A percentile compares a stretch with the other conserved stretches of the same genome.
Evolutionary conservation across 2,329 filamentous ascomycete genomes (phyloP).

Genomic region (Neonectria hederae): DNA sequence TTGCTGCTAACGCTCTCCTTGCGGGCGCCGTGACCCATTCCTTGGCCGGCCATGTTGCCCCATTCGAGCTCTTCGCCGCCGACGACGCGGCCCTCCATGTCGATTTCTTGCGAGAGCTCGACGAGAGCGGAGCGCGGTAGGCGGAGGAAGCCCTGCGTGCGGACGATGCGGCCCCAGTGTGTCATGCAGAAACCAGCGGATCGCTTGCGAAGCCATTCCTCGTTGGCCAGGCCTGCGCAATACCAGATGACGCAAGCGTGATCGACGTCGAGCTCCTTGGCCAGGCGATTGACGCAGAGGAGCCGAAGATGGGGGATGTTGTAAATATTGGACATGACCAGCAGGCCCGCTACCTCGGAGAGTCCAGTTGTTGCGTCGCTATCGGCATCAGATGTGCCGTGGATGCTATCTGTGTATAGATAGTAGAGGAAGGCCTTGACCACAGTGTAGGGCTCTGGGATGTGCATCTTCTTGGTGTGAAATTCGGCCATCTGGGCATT

Average conservation of each 20-base stretch:
- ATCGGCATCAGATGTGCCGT: slow-evolving; percentile 58
- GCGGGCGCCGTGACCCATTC: slow-evolving; percentile 50
- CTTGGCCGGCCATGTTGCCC: slow-evolving; percentile 57
- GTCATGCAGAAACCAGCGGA: slow-evolving; percentile 89
- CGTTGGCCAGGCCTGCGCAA: slow-evolving; percentile 86
- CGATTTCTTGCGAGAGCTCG: slow-evolving; percentile 92
- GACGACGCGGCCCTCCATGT: slow-evolving; percentile 90
- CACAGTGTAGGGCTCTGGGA: slow-evolving; percentile 93
- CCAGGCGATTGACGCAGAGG: slow-evolving; percentile 88
- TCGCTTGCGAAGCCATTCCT: slow-evolving; percentile 92
- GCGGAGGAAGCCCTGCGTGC: slow-evolving; percentile 85
- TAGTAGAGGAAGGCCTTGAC: slow-evolving; percentile 97
- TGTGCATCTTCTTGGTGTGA: slow-evolving; percentile 96
- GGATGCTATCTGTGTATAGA: slow-evolving; percentile 94
- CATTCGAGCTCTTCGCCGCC: slow-evolving; percentile 82
- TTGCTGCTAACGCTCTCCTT: slow-evolving; percentile 70
- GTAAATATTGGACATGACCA: slow-evolving; percentile 98
- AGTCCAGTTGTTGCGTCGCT: slow-evolving; percentile 80
- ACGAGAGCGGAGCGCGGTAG: slow-evolving; percentile 83
- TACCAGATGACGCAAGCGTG: slow-evolving; percentile 98
- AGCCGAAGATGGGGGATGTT: slow-evolving; percentile 93
- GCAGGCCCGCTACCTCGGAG: slow-evolving; percentile 87
- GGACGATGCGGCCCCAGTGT: slow-evolving; percentile 94
- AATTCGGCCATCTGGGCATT: slow-evolving; percentile 96
- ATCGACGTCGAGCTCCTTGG: slow-evolving; percentile 90